Percentiles rank a stretch among this genome's conserved stretches.
phyloP scores from a whole-genome alignment of 2,329 filamentous ascomycete genomes.

The Dactylellina cionopaga region DNA sequence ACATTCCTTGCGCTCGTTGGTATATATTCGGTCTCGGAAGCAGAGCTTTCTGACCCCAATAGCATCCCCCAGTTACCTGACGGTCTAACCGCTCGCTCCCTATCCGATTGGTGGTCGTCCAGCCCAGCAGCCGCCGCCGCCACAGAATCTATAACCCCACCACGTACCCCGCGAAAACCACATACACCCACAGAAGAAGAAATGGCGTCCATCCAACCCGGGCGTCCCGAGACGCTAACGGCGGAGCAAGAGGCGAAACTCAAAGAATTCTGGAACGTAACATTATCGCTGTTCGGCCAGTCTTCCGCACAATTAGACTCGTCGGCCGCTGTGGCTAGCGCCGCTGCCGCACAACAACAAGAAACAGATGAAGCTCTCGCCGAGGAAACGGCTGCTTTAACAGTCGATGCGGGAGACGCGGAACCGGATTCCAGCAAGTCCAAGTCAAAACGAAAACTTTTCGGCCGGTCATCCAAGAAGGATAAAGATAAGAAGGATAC shows the following conservation, averaged over 20 bases:
- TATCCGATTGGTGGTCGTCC: conserved; percentile 21
- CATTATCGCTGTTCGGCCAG: conserved; percentile 80
- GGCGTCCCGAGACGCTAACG: conserved; percentile 87
- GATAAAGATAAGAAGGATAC: conserved; percentile 67
- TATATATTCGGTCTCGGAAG: conserved; percentile 4
- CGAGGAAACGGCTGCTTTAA: conserved; percentile 2
- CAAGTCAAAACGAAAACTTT: conserved; percentile 80
- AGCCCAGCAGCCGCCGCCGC: not conserved
- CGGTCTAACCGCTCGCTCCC: not conserved
- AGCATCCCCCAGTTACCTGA: not conserved
- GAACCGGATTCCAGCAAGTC: conserved; percentile 66
- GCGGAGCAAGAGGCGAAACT: conserved; percentile 87
- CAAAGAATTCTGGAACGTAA: conserved; percentile 82
- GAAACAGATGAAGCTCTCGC: conserved; percentile 32
- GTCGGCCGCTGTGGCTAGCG: conserved; percentile 57
- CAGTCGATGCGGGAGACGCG: not conserved
- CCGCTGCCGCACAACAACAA: conserved; percentile 54
- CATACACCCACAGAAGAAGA: conserved; percentile 18
- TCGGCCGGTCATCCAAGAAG: conserved; percentile 66
- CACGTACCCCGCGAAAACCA: conserved; percentile 19
- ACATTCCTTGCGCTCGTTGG: conserved; percentile 5
- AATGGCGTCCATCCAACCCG: conserved; percentile 68
- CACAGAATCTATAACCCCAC: not conserved
- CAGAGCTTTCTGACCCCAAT: not conserved
- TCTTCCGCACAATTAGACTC: conserved; percentile 54